Percentiles rank a stretch among this genome's conserved stretches.
These are phyloP conservation scores for Populus davidiana DNA, from an alignment of 345 rosid genomes.

Conservation along the genomic window DNA sequence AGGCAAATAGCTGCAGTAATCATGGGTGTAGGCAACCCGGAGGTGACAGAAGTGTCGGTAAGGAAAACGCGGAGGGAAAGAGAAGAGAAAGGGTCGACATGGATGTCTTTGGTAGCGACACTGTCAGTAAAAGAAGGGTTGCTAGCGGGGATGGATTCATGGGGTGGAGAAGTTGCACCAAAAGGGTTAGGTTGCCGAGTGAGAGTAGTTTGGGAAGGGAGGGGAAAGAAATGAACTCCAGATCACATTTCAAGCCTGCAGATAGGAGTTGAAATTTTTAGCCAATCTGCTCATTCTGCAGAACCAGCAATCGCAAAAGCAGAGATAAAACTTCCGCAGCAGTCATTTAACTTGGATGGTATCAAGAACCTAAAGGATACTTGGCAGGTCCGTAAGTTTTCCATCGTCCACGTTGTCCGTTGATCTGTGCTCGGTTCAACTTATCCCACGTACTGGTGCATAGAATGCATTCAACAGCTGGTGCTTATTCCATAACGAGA, in stretches of 20 bases:
- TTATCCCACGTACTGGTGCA: neutral
- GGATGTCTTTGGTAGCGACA: slow-evolving; percentile 93
- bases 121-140: slow-evolving; percentile 85
- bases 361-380: neutral
- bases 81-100: slow-evolving; percentile 80
- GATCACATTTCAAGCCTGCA: neutral
- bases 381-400: neutral
- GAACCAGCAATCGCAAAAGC: no score
- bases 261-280: neutral
- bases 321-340: neutral
- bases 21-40: neutral
- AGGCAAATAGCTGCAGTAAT: neutral
- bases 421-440: neutral
- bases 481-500: neutral
- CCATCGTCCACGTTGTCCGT: neutral
- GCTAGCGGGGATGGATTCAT: slow-evolving; percentile 65
- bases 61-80: slow-evolving; percentile 85
- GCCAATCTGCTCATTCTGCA: neutral
- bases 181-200: slow-evolving; percentile 42
- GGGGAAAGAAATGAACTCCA: neutral
- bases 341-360: neutral
- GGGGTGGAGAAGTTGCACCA: slow-evolving; percentile 77
- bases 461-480: neutral
- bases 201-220: slow-evolving; percentile 53
- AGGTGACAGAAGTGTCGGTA: slow-evolving; percentile 67